A percentile compares a stretch with the other conserved stretches of the same genome.
Evolutionary conservation across 352 stramenopile genomes (phyloP).

Genomic region (Globisporangium alternatum): DNA sequence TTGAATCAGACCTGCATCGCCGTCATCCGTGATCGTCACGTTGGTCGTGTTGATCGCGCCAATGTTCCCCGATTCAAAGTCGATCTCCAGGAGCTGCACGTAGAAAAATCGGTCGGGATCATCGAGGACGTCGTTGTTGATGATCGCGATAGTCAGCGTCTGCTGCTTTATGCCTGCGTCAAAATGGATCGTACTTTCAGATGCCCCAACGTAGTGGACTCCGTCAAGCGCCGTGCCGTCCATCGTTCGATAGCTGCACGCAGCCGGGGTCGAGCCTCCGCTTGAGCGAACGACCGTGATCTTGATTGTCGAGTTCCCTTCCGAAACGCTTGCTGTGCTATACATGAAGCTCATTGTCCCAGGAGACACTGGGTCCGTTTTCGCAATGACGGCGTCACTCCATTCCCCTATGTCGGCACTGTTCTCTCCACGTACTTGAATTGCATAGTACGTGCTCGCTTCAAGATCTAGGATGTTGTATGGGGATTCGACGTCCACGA

Average conservation of each 20-base stretch:
- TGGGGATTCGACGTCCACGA: neutral
- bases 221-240: slow-evolving; percentile 34
- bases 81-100: slow-evolving; percentile 26
- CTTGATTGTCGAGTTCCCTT: slow-evolving; percentile 16
- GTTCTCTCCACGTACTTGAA: slow-evolving; percentile 36
- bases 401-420: slow-evolving; percentile 20
- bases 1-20: slow-evolving; percentile 38
- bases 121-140: slow-evolving; percentile 49
- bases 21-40: slow-evolving; percentile 47
- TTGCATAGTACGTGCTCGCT: slow-evolving; percentile 26
- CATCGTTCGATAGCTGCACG: slow-evolving; percentile 29
- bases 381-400: slow-evolving; percentile 27
- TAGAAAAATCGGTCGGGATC: slow-evolving; percentile 49
- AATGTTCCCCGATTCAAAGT: slow-evolving; percentile 27
- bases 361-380: slow-evolving; percentile 44
- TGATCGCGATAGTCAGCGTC: slow-evolving; percentile 32
- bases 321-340: slow-evolving; percentile 18
- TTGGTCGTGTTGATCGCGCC: slow-evolving; percentile 17
- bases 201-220: slow-evolving; percentile 23
- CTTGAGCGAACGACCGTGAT: slow-evolving; percentile 28
- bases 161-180: slow-evolving; percentile 17
- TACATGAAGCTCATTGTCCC: slow-evolving; percentile 38
- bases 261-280: slow-evolving; percentile 34
- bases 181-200: slow-evolving; percentile 30
- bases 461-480: slow-evolving; percentile 19